Base-by-base conservation (phyloP, 2,329 filamentous ascomycete species). In the Neonectria ditissima region DNA sequence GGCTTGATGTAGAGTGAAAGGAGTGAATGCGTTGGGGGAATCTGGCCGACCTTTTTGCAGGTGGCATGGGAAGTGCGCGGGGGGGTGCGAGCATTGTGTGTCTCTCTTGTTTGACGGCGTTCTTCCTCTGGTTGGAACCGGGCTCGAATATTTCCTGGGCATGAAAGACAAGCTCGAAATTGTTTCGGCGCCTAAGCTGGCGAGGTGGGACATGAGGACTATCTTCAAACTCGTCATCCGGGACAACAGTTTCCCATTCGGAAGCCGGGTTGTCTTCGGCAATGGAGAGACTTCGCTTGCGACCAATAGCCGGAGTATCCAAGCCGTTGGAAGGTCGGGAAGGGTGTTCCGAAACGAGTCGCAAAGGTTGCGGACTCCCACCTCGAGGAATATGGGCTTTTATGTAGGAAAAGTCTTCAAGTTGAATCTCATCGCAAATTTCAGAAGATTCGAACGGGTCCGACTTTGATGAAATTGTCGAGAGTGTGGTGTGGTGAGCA, bases 201-300 rank as follows among this genome's bases (percentile, higher is more conserved):
- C 59, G 55, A 37, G 45, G 18, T 22, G 68, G 44, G 44, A 59
- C 32, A 47, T 66, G 48, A 28, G 55, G 60, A 18, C 22, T 43
- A 2, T 52, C 57, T 28, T 67, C 52, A 24, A 59, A 63, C 22
- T 73, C 74, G 11, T 76, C 74, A 9, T 75, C 73, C 22, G 60
- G 63, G 24, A 67, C 71, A 14, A 76, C 64, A 0, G 75, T 76
- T 52, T 77, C 76, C 75, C 74, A 77, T 22, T 76, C 74, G 2
- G 76, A 77, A 51, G 55, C 54, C 5, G 65, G 62, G 37, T 66
- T 66, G 18, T 75, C 72, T 16, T 69, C 62, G 20, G 63, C 64
- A 2, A 55, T 56, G 1, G 59, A 52, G 5, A 51, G 57, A 22
- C 59, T 61, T 10, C 37, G 24, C 13, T 64, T 50, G 1, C 44